Evolutionary conservation across 2,329 filamentous ascomycete genomes (phyloP), one percentile per base, ranked within the genome.

Genomic region (Stylonectria norvegica): DNA sequence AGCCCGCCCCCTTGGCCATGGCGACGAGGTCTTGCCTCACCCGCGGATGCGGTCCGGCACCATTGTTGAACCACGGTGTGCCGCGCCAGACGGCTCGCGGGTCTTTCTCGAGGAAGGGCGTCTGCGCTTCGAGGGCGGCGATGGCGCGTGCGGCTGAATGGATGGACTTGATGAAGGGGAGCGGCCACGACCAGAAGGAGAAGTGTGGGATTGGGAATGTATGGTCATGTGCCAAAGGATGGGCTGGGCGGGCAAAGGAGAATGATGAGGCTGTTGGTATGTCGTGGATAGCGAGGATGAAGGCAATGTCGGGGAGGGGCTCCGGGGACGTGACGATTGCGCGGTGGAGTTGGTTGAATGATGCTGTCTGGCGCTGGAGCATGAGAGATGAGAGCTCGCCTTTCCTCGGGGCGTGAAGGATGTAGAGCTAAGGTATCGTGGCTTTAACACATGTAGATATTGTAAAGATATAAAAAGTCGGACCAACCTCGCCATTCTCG

Each of bases 121-220:
- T 20, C 3, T 28, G 20, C 1, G 43, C 32, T 42, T 76, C 72
- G 32, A 75, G 49, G 0, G 11, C 14, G 4, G 58, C 23, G 38
- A 73, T 71, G 36, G 62, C 62, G 0, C 31, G 22, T 0, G 68
- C 53, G 0, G 69, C 72, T 34, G 65, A 59, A 9, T 60, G 47
- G 11, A 75, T 53, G 5, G 70, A 70, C 5, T 65, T 66, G 56
- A 71, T 73, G 63, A 72, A 72, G 38, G 68, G 70, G 32, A 74
- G 64, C 16, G 69, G 62, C 75, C 75, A 78, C 5, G 70, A 67
- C 70, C 70, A 79, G 62, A 71, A 75, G 53, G 66, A 67, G 65
- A 75, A 81, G 62, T 74, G 77, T 41, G 75, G 75, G 62, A 78
- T 72, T 4, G 74, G 56, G 59, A 75, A 78, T 42, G 63, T 63